Percentiles rank a stretch among this genome's conserved stretches.
phyloP scores from a whole-genome alignment of 139 green algal genomes.

The Chlorella sp. region DNA sequence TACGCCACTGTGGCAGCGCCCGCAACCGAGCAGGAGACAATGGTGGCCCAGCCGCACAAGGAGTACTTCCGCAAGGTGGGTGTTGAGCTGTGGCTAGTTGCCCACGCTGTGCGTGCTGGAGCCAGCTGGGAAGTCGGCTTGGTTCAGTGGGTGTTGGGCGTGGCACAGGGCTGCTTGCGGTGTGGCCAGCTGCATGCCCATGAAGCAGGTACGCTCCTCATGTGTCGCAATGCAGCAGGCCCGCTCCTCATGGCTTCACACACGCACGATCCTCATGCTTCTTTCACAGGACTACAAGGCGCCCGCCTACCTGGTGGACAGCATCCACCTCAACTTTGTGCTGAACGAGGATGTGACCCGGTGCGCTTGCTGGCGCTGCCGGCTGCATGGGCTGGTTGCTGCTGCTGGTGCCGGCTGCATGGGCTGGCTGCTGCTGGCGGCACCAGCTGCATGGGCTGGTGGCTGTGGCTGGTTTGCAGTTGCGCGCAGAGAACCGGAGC shows the following conservation, averaged over 20 bases:
- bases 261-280: not conserved
- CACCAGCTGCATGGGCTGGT: no score
- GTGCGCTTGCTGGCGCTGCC: no score
- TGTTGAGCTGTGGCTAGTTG: no score
- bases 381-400: no score
- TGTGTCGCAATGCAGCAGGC: not conserved
- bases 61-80: constrained; percentile 50
- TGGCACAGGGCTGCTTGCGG: not conserved
- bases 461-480: no score
- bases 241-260: not conserved
- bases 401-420: no score
- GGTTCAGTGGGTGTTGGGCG: not conserved
- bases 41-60: constrained; percentile 8
- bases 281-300: constrained; percentile 80
- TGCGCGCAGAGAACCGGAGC: no score
- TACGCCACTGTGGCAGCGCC: constrained; percentile 2
- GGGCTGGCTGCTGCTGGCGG: no score
- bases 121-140: no score
- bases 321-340: constrained; percentile 78
- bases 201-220: not conserved
- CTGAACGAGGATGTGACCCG: constrained; percentile 79
- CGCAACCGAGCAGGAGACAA: not conserved
- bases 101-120: no score
- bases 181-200: no score
- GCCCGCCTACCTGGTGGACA: constrained; percentile 72